A percentile compares a stretch with the other conserved stretches of the same genome.
These are phyloP conservation scores for Pholiota conissans DNA, from an alignment of 768 basidiomycete genomes.

Conservation along the genomic window DNA sequence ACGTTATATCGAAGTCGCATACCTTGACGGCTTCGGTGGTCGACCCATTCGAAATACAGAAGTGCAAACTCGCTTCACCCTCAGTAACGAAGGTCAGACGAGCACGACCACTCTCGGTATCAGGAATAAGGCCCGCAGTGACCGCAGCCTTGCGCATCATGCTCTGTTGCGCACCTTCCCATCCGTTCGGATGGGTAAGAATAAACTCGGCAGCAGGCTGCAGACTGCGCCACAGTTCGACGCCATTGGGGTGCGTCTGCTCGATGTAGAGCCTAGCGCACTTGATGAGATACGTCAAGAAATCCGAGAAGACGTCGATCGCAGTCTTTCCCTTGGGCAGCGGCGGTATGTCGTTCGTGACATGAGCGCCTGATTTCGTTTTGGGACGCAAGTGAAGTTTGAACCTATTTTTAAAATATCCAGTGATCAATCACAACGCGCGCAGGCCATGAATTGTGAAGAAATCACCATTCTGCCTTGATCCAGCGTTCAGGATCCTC, in stretches of 20 bases:
- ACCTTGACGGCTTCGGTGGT: slow-evolving; percentile 37
- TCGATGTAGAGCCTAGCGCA: slow-evolving; percentile 48
- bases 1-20: background rate
- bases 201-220: slow-evolving; percentile 47
- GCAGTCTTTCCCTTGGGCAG: slow-evolving; percentile 44
- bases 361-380: slow-evolving; percentile 16
- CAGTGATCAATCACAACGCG: too few species aligned
- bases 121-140: slow-evolving; percentile 48
- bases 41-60: slow-evolving; percentile 48
- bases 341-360: slow-evolving; percentile 29
- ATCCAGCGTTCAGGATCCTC: slow-evolving; percentile 41
- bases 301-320: slow-evolving; percentile 48
- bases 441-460: slow-evolving; percentile 8
- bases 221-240: slow-evolving; percentile 43
- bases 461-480: slow-evolving; percentile 44
- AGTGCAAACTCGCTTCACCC: slow-evolving; percentile 63
- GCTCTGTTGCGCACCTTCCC: slow-evolving; percentile 61
- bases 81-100: slow-evolving; percentile 61
- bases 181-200: slow-evolving; percentile 64
- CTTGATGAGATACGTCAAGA: slow-evolving; percentile 45
- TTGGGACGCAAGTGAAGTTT: slow-evolving; percentile 37
- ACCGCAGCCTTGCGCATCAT: slow-evolving; percentile 56
- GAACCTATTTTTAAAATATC: slow-evolving; percentile 26
- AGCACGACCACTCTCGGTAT: slow-evolving; percentile 34
- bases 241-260: slow-evolving; percentile 45